These are phyloP conservation scores for Cercospora beticola DNA, from an alignment of 2,329 filamentous ascomycete species.

Conservation along the genomic window DNA sequence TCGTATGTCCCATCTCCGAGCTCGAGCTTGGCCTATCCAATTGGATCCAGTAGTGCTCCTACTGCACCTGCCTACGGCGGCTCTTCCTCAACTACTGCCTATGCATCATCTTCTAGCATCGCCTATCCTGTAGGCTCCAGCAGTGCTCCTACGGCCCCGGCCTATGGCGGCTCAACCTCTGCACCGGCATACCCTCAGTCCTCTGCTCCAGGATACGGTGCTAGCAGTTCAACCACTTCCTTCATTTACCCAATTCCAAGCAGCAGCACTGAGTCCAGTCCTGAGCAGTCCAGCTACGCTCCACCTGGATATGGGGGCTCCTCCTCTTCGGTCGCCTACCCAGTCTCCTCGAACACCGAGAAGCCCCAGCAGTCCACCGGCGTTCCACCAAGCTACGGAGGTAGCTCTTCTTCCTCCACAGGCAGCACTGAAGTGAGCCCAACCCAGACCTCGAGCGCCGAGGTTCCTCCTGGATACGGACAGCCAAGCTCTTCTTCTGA, in stretches of 20 bases:
- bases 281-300: neutral
- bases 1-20: conserved; percentile 6
- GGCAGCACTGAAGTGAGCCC: conserved; percentile 1
- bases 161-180: neutral
- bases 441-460: neutral
- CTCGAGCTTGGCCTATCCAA: conserved; percentile 7
- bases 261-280: neutral
- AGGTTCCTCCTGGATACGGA: neutral
- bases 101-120: conserved; percentile 3
- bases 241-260: neutral
- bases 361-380: neutral
- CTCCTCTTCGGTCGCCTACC: conserved; percentile 1
- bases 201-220: neutral
- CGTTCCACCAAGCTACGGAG: neutral
- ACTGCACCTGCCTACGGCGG: neutral
- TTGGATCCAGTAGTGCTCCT: conserved; percentile 2
- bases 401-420: neutral
- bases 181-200: neutral
- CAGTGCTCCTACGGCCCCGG: neutral
- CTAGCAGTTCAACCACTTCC: neutral
- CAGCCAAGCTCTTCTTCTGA: neutral
- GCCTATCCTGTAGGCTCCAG: conserved; percentile 4
- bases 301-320: neutral
- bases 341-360: neutral
- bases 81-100: neutral